Evolutionary conservation across 192 early-diverging fungal species (phyloP), one percentile per base, ranked within the genome.

Genomic region (Backusella macrospora): DNA sequence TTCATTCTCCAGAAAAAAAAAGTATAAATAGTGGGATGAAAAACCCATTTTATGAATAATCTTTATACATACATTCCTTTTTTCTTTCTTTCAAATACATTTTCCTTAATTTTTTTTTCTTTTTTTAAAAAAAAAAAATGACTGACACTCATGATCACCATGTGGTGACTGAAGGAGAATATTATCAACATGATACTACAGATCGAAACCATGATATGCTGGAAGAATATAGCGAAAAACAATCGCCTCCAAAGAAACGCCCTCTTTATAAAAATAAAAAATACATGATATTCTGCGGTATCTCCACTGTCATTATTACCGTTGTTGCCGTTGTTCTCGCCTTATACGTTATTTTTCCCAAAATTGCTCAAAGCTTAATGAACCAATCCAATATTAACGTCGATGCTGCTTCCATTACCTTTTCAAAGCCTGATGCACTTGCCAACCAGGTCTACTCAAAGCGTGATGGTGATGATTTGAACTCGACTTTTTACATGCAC

Each of bases 271-370:
- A 82, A 49, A 75, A 81, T 15, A 84, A 81, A 59, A 85, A 84
- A 46, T 86, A 80, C 65, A 86, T 86, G 83, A 82, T 82, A 72
- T 80, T 86, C 63, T 90, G 87, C 70, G 72, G 74, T 34, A 76
- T 83, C 40, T 59, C 84, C 47, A 82, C 76, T 6, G 76, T 82
- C 13, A 78, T 90, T 47, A 46, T 83, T 43, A 40, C 81, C 13
- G 65, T 81, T 29, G 82, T 87, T 40, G 74, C 84, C 4, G 80
- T 88, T 13, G 80, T 80, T 15, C 40, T 90, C 4, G 77, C 75
- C 8, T 64, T 88, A 18, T 87, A 86, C 62, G 88, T 87, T 12
- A 78, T 85, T 46, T 76, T 89, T 67, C 88, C 88, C 21, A 81
- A 77, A 67, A 73, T 87, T 44, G 85, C 85, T 37, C 84, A 86